These are phyloP conservation scores for Nicotiana sylvestris DNA, from an alignment of 257 asterid species.

Conservation along the genomic window DNA sequence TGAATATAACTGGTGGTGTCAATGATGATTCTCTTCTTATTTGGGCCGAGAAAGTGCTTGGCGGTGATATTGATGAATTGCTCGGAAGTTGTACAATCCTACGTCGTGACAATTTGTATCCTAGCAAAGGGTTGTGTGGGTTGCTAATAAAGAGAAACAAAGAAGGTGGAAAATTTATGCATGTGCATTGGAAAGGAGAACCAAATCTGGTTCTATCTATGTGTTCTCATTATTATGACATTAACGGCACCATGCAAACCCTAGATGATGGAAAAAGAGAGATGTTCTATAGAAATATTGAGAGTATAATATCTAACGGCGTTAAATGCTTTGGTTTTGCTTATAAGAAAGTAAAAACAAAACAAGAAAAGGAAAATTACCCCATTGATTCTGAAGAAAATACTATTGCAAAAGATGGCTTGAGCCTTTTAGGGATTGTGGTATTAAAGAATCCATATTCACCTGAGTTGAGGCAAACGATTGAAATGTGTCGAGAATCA, in stretches of 20 bases:
- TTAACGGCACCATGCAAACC: constrained; percentile 28
- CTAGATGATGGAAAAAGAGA: constrained; percentile 24
- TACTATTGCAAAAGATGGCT: neutral
- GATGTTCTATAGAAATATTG: constrained; percentile 6
- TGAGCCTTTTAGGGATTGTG: constrained; percentile 26
- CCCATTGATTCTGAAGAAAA: neutral
- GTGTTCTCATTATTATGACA: constrained; percentile 33
- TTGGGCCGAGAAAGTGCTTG: constrained; percentile 34
- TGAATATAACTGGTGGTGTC: neutral
- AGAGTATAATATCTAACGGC: neutral
- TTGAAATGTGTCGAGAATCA: constrained; percentile 16
- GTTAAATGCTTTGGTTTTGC: constrained; percentile 31
- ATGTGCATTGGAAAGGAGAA: constrained; percentile 30
- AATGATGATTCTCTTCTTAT: constrained; percentile 22
- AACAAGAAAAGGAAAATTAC: neutral
- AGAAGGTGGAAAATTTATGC: neutral
- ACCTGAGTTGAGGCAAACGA: constrained; percentile 20
- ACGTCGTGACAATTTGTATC: neutral
- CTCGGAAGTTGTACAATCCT: constrained; percentile 4
- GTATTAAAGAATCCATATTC: constrained; percentile 32
- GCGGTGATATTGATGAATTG: neutral
- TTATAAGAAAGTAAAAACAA: constrained; percentile 16
- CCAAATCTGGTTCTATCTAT: constrained; percentile 17
- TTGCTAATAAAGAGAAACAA: neutral
- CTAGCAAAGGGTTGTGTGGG: neutral